phyloP scores from a whole-genome alignment of 2,329 filamentous ascomycete species.

The Cladophialophora carrionii region DNA sequence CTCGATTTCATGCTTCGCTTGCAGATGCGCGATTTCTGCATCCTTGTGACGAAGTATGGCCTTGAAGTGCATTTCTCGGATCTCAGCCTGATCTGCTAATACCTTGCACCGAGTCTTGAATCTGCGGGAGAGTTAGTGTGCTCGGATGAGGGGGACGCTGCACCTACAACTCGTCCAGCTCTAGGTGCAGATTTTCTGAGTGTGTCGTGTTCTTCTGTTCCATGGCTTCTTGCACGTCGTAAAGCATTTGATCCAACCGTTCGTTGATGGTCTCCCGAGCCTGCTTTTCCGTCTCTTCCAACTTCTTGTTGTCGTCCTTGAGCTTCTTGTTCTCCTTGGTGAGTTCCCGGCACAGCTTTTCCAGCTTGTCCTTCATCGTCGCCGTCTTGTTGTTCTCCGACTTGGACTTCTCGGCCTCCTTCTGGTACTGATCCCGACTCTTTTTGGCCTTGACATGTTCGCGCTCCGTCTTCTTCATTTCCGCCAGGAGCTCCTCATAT shows the following conservation, averaged over 20 bases:
- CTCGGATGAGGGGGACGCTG: neutral
- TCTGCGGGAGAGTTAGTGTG: slow-evolving; percentile 42
- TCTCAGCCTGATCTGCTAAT: slow-evolving; percentile 93
- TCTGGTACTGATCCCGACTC: slow-evolving; percentile 88
- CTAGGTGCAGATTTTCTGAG: slow-evolving; percentile 78
- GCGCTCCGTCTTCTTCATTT: slow-evolving; percentile 93
- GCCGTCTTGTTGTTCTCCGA: slow-evolving; percentile 88
- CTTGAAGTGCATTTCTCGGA: slow-evolving; percentile 92
- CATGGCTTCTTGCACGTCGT: slow-evolving; percentile 85
- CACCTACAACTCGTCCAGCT: slow-evolving; percentile 83
- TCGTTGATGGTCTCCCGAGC: slow-evolving; percentile 83
- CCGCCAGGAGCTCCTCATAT: slow-evolving; percentile 85
- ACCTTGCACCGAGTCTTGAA: slow-evolving; percentile 86
- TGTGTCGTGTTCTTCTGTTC: slow-evolving; percentile 82
- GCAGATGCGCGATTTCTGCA: slow-evolving; percentile 88
- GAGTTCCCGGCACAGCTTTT: slow-evolving; percentile 91
- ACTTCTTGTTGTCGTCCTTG: slow-evolving; percentile 93
- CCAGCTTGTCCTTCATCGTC: slow-evolving; percentile 90
- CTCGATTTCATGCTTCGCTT: slow-evolving; percentile 85
- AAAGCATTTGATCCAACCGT: slow-evolving; percentile 76
- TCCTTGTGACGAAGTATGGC: slow-evolving; percentile 91
- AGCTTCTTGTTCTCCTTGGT: slow-evolving; percentile 98
- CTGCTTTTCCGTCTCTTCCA: slow-evolving; percentile 82
- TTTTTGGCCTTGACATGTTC: slow-evolving; percentile 97
- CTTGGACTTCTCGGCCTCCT: slow-evolving; percentile 89